phyloP scores from a whole-genome alignment of 1,284 basidiomycete genomes.

The Fomitopsis betulina region DNA sequence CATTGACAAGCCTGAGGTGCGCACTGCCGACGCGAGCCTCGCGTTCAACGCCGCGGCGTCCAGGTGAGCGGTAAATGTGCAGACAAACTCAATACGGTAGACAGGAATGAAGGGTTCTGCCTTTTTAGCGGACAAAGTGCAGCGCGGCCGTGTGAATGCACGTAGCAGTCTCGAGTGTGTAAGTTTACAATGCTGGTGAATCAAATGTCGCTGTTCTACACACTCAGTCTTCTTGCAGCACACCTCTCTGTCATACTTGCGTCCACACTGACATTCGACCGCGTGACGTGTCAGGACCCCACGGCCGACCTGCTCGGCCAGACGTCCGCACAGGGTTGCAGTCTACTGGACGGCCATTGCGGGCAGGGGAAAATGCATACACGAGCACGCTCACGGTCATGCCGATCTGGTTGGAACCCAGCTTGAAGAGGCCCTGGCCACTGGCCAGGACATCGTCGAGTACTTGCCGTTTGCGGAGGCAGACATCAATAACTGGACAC shows the following conservation, averaged over 20 bases:
- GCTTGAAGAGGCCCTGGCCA: conserved; percentile 74
- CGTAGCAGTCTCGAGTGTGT: too few species aligned
- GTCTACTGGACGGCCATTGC: conserved; percentile 6
- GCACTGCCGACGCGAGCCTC: too few species aligned
- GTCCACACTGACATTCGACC: not conserved
- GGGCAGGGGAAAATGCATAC: conserved; percentile 5
- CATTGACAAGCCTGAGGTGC: too few species aligned
- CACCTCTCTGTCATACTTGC: not conserved
- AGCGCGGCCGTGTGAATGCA: too few species aligned
- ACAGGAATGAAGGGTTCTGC: too few species aligned
- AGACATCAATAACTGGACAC: conserved; percentile 79
- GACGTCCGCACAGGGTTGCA: conserved; percentile 1
- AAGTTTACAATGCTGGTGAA: not conserved
- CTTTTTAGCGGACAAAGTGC: too few species aligned
- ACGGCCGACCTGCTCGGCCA: conserved; percentile 6
- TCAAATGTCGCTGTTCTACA: not conserved
- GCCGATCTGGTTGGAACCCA: conserved; percentile 73
- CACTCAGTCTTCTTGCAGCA: not conserved
- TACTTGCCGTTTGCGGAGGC: conserved; percentile 85
- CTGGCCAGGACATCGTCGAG: conserved; percentile 67
- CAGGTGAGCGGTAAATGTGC: too few species aligned
- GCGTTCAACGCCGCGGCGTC: too few species aligned
- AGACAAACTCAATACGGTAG: too few species aligned
- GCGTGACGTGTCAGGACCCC: conserved; percentile 2
- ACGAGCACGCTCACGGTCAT: conserved; percentile 6